Evolutionary conservation across 2,329 filamentous ascomycete genomes (phyloP), one percentile per base, ranked within the genome.

Genomic region (Tolypocladium ophioglossoides): DNA sequence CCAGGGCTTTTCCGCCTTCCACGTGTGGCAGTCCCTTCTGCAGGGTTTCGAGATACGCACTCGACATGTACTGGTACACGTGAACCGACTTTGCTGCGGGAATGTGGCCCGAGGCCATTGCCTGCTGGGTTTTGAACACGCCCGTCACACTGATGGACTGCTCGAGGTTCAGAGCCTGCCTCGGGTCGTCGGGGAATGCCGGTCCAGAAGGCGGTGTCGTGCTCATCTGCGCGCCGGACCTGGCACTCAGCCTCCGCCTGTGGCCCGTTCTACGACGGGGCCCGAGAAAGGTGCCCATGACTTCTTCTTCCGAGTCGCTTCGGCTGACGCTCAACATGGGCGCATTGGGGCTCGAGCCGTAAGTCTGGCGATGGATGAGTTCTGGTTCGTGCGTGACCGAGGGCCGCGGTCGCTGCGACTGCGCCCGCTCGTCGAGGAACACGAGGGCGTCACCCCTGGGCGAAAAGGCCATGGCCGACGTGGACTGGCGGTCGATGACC

Each of bases 271-370:
- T 71, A 50, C 68, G 71, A 54, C 68, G 73, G 9, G 78, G 70
- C 0, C 78, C 78, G 2, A 85, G 66, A 61, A 86, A 85, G 56
- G 74, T 83, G 3, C 78, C 79, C 7, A 84, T 72, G 0, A 80
- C 79, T 52, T 86, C 83, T 58, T 85, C 83, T 61, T 86, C 83
- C 0, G 83, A 86, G 59, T 85, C 82, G 59, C 82, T 85, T 48
- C 77, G 76, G 60, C 79, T 84, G 52, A 79, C 73, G 59, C 77
- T 80, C 24, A 83, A 68, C 61, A 77, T 72, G 6, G 76, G 75
- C 0, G 73, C 71, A 18, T 70, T 74, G 1, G 78, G 74, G 52
- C 73, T 80, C 0, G 79, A 75, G 55, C 73, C 72, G 51, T 75
- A 78, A 0, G 74, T 71, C 1, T 73, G 67, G 16, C 72, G 68